Conservation (phyloP, 345 rosid genomes). For the Stellera chamaejasme region DNA sequence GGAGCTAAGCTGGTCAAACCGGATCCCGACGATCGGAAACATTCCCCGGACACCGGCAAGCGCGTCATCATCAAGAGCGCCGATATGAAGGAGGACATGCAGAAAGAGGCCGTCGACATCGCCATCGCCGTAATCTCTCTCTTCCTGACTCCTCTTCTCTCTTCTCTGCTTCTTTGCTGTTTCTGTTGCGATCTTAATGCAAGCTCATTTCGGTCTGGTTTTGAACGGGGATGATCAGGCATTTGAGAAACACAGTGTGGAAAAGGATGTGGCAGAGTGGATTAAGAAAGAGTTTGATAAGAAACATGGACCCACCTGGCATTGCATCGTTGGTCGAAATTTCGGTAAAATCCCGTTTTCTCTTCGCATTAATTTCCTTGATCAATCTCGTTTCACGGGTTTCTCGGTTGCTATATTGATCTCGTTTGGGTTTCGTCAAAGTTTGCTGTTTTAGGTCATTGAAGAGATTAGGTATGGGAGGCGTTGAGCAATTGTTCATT, state of each 20-base stretch:
- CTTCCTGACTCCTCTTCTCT: conserved; percentile 9
- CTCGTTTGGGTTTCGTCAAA: conserved; percentile 5
- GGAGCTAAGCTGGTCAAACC: conserved; percentile 41
- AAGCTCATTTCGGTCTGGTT: not conserved
- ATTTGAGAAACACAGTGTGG: conserved; percentile 68
- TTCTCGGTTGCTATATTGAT: not conserved
- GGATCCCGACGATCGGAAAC: conserved; percentile 46
- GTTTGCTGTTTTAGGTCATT: conserved; percentile 1
- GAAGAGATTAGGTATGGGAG: not conserved
- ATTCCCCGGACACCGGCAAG: conserved; percentile 32
- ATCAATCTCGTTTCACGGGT: not conserved
- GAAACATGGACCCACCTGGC: conserved; percentile 98
- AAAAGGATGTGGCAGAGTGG: conserved; percentile 95
- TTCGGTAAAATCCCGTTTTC: conserved; percentile 48
- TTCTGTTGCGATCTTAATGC: conserved; percentile 8
- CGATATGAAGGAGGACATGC: conserved; percentile 97
- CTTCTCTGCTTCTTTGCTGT: conserved; percentile 7
- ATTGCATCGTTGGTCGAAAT: conserved; percentile 98
- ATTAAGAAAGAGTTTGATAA: conserved; percentile 96
- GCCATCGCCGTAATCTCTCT: conserved; percentile 52
- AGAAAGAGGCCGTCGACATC: conserved; percentile 81
- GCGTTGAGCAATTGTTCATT: not conserved
- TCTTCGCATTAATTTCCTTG: conserved; percentile 4
- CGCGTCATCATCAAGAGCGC: conserved; percentile 78
- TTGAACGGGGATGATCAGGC: conserved; percentile 36